Base-by-base conservation (phyloP, 2,329 filamentous ascomycete species). In the Calonectria naviculata region DNA sequence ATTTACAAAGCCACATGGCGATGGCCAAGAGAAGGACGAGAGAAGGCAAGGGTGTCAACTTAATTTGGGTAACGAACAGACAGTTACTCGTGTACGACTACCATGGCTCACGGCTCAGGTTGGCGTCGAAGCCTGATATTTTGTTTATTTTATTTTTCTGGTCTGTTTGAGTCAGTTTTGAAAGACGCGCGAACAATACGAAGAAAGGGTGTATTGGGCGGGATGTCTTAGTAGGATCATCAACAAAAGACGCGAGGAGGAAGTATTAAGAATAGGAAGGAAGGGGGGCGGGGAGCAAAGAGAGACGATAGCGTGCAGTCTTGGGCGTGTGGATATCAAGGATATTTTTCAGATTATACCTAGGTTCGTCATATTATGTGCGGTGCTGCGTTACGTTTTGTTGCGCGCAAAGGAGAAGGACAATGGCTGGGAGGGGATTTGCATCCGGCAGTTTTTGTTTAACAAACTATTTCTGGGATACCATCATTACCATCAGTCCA, bases 1-100 rank as follows among this genome's bases (percentile, higher is more conserved):
- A 65, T 67, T 71, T 68, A 58, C 70, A 66, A 54, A 61, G 68
- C 60, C 60, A 67, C 46, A 56, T 49, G 41, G 21, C 46, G 56
- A 42, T 56, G 31, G 64, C 62, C 65, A 73, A 74, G 76, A 74
- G 75, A 71, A 64, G 68, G 65, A 69, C 71, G 49, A 63, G 63
- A 67, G 70, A 62, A 52, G 68, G 41, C 34, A 44, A 44, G 61
- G 61, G 52, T 54, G 56, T 70, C 68, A 66, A 67, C 67, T 76
- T 81, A 80, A 81, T 82, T 72, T 78, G 78, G 76, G 78, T 79
- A 79, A 80, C 73, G 74, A 76, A 75, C 72, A 76, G 78, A 68
- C 68, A 72, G 74, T 79, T 80, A 77, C 78, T 80, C 76, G 76
- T 82, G 80, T 82, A 82, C 74, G 77, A 82, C 78, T 80, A 78